Percentiles rank a stretch among this genome's conserved stretches.
Conservation (phyloP, 768 basidiomycete genomes). For the Suillus subalutaceus region DNA sequence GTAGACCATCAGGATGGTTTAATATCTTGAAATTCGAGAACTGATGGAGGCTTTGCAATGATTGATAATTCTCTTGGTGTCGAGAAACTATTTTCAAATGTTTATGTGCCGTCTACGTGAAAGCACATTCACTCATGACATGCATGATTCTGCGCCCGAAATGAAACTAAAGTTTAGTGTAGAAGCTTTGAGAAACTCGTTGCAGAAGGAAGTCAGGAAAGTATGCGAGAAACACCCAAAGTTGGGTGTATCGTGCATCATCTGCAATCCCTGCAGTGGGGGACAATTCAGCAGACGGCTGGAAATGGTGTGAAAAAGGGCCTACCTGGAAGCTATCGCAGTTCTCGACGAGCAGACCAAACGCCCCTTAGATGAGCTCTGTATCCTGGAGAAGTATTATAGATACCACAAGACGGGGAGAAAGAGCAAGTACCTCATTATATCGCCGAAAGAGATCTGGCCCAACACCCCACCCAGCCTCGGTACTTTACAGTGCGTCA, state of each 20-base stretch:
- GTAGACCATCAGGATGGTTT: constrained; percentile 46
- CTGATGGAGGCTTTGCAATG: constrained; percentile 50
- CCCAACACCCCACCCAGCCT: too few species aligned
- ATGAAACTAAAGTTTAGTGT: constrained; percentile 59
- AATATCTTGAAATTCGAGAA: constrained; percentile 50
- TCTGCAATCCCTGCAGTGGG: constrained; percentile 61
- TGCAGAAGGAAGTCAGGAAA: constrained; percentile 61
- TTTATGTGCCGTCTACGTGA: constrained; percentile 9
- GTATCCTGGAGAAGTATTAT: constrained; percentile 44
- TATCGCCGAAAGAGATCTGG: constrained; percentile 51
- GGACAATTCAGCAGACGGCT: constrained; percentile 2
- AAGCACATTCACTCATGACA: constrained; percentile 29
- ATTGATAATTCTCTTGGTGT: constrained; percentile 52
- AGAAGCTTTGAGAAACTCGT: constrained; percentile 69
- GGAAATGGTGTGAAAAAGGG: not conserved
- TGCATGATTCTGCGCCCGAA: constrained; percentile 45
- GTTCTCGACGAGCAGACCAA: constrained; percentile 72
- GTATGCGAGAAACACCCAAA: constrained; percentile 37
- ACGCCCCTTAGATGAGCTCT: constrained; percentile 66
- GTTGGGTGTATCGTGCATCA: constrained; percentile 57
- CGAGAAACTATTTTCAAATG: constrained; percentile 34
- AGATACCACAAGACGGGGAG: not conserved
- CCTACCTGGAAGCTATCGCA: constrained; percentile 73
- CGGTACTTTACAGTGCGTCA: too few species aligned
- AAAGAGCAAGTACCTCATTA: constrained; percentile 49